These are phyloP conservation scores for Fraxinus excelsior DNA, from an alignment of 257 asterid genomes.

Conservation along the genomic window DNA sequence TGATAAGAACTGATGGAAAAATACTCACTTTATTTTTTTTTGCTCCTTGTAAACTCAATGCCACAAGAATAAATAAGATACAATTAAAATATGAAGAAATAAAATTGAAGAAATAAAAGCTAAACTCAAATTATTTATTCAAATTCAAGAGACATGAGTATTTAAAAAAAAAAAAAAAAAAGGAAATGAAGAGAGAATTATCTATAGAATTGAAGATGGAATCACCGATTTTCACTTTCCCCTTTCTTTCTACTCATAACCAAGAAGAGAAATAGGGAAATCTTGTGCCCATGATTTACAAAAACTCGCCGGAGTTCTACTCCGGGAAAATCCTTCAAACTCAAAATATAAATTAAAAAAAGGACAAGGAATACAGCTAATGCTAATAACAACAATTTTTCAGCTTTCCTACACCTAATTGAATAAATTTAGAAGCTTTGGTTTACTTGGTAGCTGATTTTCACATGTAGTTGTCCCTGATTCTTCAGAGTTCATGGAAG, in stretches of 20 bases:
- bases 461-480: slow-evolving; percentile 57
- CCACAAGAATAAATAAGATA: no score
- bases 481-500: slow-evolving; percentile 67
- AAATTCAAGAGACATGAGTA: neutral
- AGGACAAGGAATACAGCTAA: neutral
- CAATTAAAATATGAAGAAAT: no score
- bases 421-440: slow-evolving; percentile 59
- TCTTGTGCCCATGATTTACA: slow-evolving; percentile 46
- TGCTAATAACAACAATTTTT: neutral
- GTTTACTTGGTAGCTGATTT: slow-evolving; percentile 33
- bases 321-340: slow-evolving; percentile 26
- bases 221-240: slow-evolving; percentile 43
- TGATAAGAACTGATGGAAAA: no score
- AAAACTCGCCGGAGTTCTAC: slow-evolving; percentile 39
- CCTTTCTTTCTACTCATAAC: slow-evolving; percentile 9
- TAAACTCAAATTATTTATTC: neutral
- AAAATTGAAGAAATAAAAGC: no score
- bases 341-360: neutral
- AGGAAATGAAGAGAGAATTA: no score
- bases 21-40: no score
- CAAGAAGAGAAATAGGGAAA: slow-evolving; percentile 38
- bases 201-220: neutral
- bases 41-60: no score
- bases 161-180: no score
- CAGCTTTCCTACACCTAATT: slow-evolving; percentile 25